Evolutionary conservation across 768 basidiomycete genomes (phyloP).

Genomic region (Tulasnella sp.): DNA sequence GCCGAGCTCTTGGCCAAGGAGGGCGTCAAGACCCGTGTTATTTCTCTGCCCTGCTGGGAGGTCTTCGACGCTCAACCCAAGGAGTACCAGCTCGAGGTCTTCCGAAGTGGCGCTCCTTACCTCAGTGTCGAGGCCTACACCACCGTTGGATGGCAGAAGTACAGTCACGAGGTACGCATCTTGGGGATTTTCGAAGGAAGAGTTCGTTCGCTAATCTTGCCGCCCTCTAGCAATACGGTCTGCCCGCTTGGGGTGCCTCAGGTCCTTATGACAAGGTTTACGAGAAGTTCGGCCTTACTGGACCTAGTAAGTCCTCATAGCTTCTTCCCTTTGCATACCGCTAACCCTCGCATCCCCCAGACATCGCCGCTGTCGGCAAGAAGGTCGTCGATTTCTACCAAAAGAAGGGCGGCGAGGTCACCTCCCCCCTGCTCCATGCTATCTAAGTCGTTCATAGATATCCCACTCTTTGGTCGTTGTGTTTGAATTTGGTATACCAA

Average conservation of each 20-base stretch:
- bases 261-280: constrained; percentile 89
- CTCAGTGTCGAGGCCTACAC: constrained; percentile 81
- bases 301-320: constrained; percentile 50
- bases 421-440: constrained; percentile 77
- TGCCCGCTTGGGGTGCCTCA: constrained; percentile 77
- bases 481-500: constrained; percentile 8
- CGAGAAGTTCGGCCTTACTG: constrained; percentile 84
- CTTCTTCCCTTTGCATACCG: background rate
- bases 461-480: constrained; percentile 8
- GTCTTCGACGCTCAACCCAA: constrained; percentile 77
- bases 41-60: constrained; percentile 86
- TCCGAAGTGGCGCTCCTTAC: constrained; percentile 86
- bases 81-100: constrained; percentile 76
- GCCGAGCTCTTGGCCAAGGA: constrained; percentile 70
- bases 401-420: constrained; percentile 61
- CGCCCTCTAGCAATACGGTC: constrained; percentile 58
- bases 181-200: constrained; percentile 28
- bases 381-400: constrained; percentile 87
- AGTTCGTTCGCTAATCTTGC: background rate
- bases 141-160: constrained; percentile 83
- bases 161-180: constrained; percentile 67
- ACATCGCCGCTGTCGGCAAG: constrained; percentile 76
- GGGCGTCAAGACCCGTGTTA: constrained; percentile 77
- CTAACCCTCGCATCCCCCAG: constrained; percentile 37
- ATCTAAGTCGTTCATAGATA: constrained; percentile 34